Evolutionary conservation across 352 stramenopile species (phyloP).

Genomic region (Phytophthora europaea): DNA sequence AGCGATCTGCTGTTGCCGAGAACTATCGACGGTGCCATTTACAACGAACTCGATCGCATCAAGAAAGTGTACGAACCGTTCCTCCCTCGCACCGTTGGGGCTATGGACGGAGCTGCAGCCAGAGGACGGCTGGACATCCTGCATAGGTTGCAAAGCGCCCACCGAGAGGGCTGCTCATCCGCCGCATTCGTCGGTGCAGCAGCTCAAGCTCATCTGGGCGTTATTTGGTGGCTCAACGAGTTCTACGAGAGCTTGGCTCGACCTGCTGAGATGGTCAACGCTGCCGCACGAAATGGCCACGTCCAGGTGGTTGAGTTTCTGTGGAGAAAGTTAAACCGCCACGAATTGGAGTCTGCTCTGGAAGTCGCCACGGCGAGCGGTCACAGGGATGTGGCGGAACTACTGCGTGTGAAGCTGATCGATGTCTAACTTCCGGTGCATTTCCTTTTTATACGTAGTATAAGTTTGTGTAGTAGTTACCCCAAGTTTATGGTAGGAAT

Average conservation of each 20-base stretch:
- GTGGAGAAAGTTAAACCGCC: not conserved
- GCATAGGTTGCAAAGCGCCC: not conserved
- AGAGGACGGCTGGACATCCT: slow-evolving; percentile 5
- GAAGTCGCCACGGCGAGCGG: not conserved
- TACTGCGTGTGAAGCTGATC: not conserved
- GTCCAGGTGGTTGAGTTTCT: slow-evolving; percentile 7
- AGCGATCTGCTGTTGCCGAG: not conserved
- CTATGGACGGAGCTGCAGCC: slow-evolving; percentile 5
- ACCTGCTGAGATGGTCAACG: slow-evolving; percentile 17
- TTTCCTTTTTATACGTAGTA: not conserved
- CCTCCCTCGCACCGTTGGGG: not conserved
- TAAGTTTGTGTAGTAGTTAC: not conserved
- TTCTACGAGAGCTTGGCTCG: slow-evolving; percentile 8
- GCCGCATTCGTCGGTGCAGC: slow-evolving; percentile 4
- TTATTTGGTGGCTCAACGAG: slow-evolving; percentile 8
- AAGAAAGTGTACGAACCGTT: not conserved
- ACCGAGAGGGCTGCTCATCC: slow-evolving; percentile 5
- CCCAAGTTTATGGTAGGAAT: not conserved
- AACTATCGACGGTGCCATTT: slow-evolving; percentile 1
- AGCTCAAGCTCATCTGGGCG: not conserved
- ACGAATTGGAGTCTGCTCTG: slow-evolving; percentile 10
- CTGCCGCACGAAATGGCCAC: slow-evolving; percentile 21
- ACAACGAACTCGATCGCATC: slow-evolving; percentile 2
- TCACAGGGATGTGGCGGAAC: not conserved
- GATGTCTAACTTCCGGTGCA: not conserved